Percentiles rank a stretch among this genome's conserved stretches.
These are phyloP conservation scores for Coemansia sp. DNA, from an alignment of 192 early-diverging fungal genomes.

Conservation along the genomic window DNA sequence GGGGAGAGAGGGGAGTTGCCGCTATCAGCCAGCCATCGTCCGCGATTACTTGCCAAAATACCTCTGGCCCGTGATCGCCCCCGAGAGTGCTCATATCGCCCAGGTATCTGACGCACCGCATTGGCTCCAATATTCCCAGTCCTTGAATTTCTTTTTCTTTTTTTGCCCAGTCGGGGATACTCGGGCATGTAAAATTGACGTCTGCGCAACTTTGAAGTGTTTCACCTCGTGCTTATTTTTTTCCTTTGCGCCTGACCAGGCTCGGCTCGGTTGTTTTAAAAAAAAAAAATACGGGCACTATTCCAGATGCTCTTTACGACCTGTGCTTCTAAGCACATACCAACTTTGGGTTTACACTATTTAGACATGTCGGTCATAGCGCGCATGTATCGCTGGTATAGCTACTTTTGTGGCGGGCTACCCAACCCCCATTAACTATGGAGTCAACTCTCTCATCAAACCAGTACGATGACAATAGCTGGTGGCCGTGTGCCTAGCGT, in stretches of 20 bases:
- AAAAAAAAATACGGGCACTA: neutral
- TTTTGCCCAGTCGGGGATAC: neutral
- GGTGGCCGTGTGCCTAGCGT: neutral
- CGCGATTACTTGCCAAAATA: neutral
- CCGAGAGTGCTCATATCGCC: conserved; percentile 2
- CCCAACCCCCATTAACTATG: neutral
- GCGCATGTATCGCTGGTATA: neutral
- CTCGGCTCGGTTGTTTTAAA: neutral
- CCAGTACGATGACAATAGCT: neutral
- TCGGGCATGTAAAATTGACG: neutral
- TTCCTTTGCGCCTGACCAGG: neutral
- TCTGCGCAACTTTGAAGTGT: neutral
- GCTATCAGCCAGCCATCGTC: conserved; percentile 13
- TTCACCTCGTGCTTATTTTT: neutral
- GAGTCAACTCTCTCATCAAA: neutral
- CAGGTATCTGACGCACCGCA: neutral
- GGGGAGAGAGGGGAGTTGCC: neutral
- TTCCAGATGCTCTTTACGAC: neutral
- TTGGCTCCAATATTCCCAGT: conserved; percentile 6
- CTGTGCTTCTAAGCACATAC: neutral
- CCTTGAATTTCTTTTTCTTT: neutral
- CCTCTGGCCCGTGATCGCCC: neutral
- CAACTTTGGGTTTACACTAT: neutral
- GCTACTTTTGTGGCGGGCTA: conserved; percentile 1
- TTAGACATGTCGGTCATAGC: neutral